A percentile compares a stretch with the other conserved stretches of the same genome.
These are phyloP conservation scores for Cryptococcus sp. DNA, from an alignment of 1,284 basidiomycete species.

Conservation along the genomic window DNA sequence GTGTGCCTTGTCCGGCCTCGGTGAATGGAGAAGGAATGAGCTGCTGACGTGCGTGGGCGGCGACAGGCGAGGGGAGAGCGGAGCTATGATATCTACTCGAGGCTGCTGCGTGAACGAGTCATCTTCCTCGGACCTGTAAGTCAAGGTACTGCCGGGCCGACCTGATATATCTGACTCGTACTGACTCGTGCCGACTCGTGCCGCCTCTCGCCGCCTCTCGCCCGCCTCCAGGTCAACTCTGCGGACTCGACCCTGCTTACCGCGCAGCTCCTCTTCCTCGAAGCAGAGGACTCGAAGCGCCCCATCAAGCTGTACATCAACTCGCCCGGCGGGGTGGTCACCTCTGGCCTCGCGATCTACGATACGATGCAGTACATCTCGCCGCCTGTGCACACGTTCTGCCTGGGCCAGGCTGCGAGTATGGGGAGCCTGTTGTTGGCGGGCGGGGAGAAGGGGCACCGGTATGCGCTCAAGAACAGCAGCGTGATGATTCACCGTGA, in stretches of 20 bases:
- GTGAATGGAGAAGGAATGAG: background rate
- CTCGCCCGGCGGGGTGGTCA: slow-evolving; percentile 89
- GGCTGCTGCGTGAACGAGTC: slow-evolving; percentile 81
- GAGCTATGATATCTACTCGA: slow-evolving; percentile 91
- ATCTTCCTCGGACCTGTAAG: slow-evolving; percentile 89
- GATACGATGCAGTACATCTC: slow-evolving; percentile 87
- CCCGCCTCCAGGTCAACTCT: slow-evolving; percentile 5
- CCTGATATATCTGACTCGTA: background rate
- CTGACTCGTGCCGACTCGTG: background rate
- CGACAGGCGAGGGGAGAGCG: slow-evolving; percentile 80
- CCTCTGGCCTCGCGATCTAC: slow-evolving; percentile 89
- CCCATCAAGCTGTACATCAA: slow-evolving; percentile 94
- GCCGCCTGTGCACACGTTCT: slow-evolving; percentile 90
- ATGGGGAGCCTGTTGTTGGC: slow-evolving; percentile 89
- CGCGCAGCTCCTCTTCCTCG: slow-evolving; percentile 85
- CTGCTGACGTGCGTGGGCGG: slow-evolving; percentile 1
- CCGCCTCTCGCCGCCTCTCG: background rate
- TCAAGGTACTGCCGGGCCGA: too few relatives aligned
- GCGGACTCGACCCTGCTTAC: slow-evolving; percentile 68
- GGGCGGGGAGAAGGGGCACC: slow-evolving; percentile 78
- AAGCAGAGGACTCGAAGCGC: slow-evolving; percentile 85
- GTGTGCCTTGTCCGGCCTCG: slow-evolving; percentile 15
- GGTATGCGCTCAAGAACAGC: slow-evolving; percentile 83
- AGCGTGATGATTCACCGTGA: slow-evolving; percentile 95
- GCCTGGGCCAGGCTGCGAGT: slow-evolving; percentile 84